Percentiles rank a stretch among this genome's conserved stretches.
phyloP scores from a whole-genome alignment of 2,329 filamentous ascomycete genomes.

The Aspergillus sp. region DNA sequence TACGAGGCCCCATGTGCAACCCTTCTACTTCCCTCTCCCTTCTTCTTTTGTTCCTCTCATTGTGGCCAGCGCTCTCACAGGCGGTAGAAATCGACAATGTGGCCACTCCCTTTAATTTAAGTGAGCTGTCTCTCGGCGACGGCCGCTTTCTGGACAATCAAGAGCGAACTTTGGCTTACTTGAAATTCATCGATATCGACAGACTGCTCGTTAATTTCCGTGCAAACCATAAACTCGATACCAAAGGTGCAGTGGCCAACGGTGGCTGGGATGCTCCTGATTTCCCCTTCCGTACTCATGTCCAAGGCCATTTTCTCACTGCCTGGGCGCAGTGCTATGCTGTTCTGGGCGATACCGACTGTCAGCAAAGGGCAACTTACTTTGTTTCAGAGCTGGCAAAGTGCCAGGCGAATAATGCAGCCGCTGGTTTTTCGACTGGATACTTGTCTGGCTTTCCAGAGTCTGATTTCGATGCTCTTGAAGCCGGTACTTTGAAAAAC shows the following conservation, averaged over 20 bases:
- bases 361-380: slow-evolving; percentile 45
- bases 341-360: slow-evolving; percentile 41
- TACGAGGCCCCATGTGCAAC: too few relatives aligned
- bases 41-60: too few relatives aligned
- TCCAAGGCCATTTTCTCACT: slow-evolving; percentile 52
- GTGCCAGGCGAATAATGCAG: slow-evolving; percentile 51
- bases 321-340: slow-evolving; percentile 53
- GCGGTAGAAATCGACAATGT: background rate
- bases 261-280: slow-evolving; percentile 55
- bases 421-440: slow-evolving; percentile 43
- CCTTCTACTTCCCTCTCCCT: too few relatives aligned
- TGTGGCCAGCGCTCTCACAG: too few relatives aligned
- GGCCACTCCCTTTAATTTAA: background rate
- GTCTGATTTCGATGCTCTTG: slow-evolving; percentile 47
- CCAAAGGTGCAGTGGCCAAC: slow-evolving; percentile 45
- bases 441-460: slow-evolving; percentile 55
- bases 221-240: slow-evolving; percentile 46
- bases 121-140: background rate
- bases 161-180: slow-evolving; percentile 47
- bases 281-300: slow-evolving; percentile 53
- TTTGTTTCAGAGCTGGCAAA: slow-evolving; percentile 50
- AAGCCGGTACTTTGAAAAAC: slow-evolving; percentile 43
- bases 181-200: slow-evolving; percentile 46
- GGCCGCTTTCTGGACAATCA: slow-evolving; percentile 45
- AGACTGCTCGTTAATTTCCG: slow-evolving; percentile 52